Evolutionary conservation across 2,329 filamentous ascomycete genomes (phyloP), one percentile per base, ranked within the genome.

Genomic region (Aureobasidium musti): DNA sequence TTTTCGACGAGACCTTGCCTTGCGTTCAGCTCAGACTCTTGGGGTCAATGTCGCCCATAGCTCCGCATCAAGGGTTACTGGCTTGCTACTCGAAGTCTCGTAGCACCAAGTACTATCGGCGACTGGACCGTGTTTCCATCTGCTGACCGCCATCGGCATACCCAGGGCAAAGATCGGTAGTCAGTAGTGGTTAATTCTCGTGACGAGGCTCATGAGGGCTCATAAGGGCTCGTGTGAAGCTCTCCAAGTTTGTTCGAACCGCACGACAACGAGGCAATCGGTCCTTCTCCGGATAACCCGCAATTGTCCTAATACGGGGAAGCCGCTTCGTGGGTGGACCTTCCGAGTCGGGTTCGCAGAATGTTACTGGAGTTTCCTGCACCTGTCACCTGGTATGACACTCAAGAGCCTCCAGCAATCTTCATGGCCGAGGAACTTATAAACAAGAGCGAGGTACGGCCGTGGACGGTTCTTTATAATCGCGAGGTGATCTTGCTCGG

Each of bases 401-500:
- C 10, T 5, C 14, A 45, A 19, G 10, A 39, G 30, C 21, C 43
- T 28, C 33, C 19, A 5, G 7, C 5, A 14, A 39, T 17, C 14
- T 7, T n/a, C 17, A 39, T 30, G 21, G 33, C 33, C 39, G 59
- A 43, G 17, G 35, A 23, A 23, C 21, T n/a, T 2, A 11, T 2
- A 13, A n/a, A 39, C 49, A 65, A 35, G 61, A 65, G 61, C 61
- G 61, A 65, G 49, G 50, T 65, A 65, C 49, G 41, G 61, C 61
- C 50, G 61, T 56, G n/a, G 28, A 39, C 21, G 30, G 19, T 11
- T 5, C 37, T 54, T 47, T 56, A 49, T 56, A 64, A 13, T 26
- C 23, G 35, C 39, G 3, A 39, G 41, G 47, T 54, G 33, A 47
- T 47, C 28, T 21, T 45, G 23, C 61, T 56, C 37, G 39, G 41